phyloP scores from a whole-genome alignment of 1,284 basidiomycete species.

The Abortiporus biennis region DNA sequence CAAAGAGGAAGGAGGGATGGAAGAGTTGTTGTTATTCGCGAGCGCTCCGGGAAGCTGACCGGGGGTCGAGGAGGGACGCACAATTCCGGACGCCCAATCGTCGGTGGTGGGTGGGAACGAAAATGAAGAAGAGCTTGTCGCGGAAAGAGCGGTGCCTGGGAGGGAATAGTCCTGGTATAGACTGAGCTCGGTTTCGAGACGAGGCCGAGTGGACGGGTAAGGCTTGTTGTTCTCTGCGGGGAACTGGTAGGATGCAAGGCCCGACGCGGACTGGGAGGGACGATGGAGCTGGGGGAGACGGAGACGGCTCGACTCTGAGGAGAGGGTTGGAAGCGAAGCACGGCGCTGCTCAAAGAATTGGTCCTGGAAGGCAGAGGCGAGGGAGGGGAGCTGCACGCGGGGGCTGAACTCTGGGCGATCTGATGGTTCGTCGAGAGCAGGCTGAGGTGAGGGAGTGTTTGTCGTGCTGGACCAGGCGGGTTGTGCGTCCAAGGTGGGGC shows the following conservation, averaged over 20 bases:
- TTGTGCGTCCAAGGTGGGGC: constrained; percentile 20
- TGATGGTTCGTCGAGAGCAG: constrained; percentile 16
- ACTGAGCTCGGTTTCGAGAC: constrained; percentile 45
- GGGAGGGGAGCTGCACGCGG: constrained; percentile 67
- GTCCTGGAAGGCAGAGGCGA: constrained; percentile 64
- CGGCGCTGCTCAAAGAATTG: constrained; percentile 51
- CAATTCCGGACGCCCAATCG: constrained; percentile 36
- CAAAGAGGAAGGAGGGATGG: constrained; percentile 32
- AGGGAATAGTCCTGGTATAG: constrained; percentile 36
- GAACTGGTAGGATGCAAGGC: constrained; percentile 57
- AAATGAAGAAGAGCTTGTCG: constrained; percentile 30
- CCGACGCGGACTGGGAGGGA: constrained; percentile 42
- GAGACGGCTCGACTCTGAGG: constrained; percentile 38
- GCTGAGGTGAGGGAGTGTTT: constrained; percentile 44
- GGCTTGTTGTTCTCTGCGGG: constrained; percentile 34
- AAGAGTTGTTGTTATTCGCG: too few relatives aligned
- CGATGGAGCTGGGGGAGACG: constrained; percentile 32
- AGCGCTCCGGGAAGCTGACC: constrained; percentile 37
- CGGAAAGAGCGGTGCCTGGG: constrained; percentile 18
- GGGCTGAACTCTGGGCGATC: constrained; percentile 34
- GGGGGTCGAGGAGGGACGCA: constrained; percentile 40
- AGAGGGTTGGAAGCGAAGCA: constrained; percentile 55
- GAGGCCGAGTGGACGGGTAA: constrained; percentile 33
- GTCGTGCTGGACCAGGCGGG: constrained; percentile 36
- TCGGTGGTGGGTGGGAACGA: constrained; percentile 34